Evolutionary conservation across 2,329 filamentous ascomycete genomes (phyloP), one percentile per base, ranked within the genome.

Genomic region (Aspergillus floridensis): DNA sequence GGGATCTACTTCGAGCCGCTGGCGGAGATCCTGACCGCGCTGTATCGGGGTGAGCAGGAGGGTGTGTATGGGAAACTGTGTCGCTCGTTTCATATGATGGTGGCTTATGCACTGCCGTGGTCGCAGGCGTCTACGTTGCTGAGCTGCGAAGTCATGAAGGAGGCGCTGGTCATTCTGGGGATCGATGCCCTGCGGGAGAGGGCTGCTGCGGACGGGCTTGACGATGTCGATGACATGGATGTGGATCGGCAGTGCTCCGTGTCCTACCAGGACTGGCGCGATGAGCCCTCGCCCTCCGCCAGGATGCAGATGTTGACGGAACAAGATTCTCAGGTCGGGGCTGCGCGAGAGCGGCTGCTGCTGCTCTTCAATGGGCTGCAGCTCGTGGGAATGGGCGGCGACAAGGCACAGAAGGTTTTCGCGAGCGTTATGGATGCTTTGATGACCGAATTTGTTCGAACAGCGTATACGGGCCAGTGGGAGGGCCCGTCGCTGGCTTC

Each of bases 381-480:
- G 59, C 73, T 78, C 19, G 80, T 85, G 16, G 85, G 84, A 0
- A 73, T 88, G 24, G 84, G 84, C 11, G 81, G 80, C 32, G 79
- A 81, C 46, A 77, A 77, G 49, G 80, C 81, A 5, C 83, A 87
- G 66, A 81, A 81, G 59, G 80, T 85, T 7, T 83, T 87, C 63
- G 86, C 84, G 2, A 76, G 79, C 56, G 83, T 85, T 2, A 83
- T 87, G 77, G 80, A 85, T 66, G 78, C 80, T 38, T 73, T 86
- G 63, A 76, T 88, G 64, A 81, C 81, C 47, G 79, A 81, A 12
- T 84, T 85, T 63, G 80, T 88, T 22, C 76, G 77, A 31, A 79
- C 82, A 51, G 79, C 80, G n/a, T 87, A 85, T 66, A 76, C 83
- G 49, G 80, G 82, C 2, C 78, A 85, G 60, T 88, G 85, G 85